Percentiles rank a stretch among this genome's conserved stretches.
Conservation (phyloP, 352 stramenopile genomes). For the Pythium myriotylum region DNA sequence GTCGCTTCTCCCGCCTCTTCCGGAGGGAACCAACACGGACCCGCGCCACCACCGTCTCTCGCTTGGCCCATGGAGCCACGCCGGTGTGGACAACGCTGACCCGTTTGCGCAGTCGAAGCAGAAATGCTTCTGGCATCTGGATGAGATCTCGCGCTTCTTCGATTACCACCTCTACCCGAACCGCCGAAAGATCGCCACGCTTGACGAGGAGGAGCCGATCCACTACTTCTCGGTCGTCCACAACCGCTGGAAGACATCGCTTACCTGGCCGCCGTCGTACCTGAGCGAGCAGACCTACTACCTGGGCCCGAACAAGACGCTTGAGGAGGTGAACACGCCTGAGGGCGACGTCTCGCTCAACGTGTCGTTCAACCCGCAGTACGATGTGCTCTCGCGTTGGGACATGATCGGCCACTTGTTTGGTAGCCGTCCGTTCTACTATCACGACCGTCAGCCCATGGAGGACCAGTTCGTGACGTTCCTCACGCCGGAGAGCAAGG, state of each 20-base stretch:
- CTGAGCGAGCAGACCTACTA: conserved; percentile 56
- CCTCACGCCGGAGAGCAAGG: conserved; percentile 49
- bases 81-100: conserved; percentile 77
- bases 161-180: conserved; percentile 80
- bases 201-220: conserved; percentile 75
- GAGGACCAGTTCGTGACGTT: conserved; percentile 63
- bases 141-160: conserved; percentile 86
- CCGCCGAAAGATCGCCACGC: conserved; percentile 48
- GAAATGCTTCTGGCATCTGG: conserved; percentile 84
- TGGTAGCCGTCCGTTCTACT: conserved; percentile 73
- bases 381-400: conserved; percentile 70
- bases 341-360: conserved; percentile 39
- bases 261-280: conserved; percentile 64
- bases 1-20: conserved; percentile 51
- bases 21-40: conserved; percentile 48
- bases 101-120: conserved; percentile 81
- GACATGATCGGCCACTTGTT: conserved; percentile 76
- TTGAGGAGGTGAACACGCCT: conserved; percentile 46
- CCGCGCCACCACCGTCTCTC: conserved; percentile 63
- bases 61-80: conserved; percentile 82
- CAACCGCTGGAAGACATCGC: conserved; percentile 71
- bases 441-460: conserved; percentile 66
- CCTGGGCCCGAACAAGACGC: conserved; percentile 53
- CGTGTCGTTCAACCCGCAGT: conserved; percentile 42
- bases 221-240: conserved; percentile 84